Base-by-base conservation (phyloP, 106 monocot species). In the Ottelia alismoides region DNA sequence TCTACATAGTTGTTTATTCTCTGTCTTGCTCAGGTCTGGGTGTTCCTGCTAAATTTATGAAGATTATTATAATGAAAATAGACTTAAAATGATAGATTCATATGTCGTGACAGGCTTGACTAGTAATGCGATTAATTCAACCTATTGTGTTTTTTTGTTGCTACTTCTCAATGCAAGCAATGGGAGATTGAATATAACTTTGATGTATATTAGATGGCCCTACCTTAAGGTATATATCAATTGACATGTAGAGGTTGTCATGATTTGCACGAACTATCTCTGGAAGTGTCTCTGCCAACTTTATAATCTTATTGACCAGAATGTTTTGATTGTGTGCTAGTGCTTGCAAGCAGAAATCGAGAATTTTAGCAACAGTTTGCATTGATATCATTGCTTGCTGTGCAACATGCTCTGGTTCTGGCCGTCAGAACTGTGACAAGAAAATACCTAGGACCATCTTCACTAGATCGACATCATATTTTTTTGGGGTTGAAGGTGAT, bases 221-320 rank as follows among this genome's bases (percentile, higher is more conserved):
- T 71, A 92, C 94, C 78, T 88, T 78, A 69, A 94, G 77, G 49
- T 76, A 94, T 31, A 73, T 67, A 66, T 88, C 81, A 40, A 94
- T 76, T 0, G 88, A 84, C 53, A 32, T 28, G 57, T 94, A 94
- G 12, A 94, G 78, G 0, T 76, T 71, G 30, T 94, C 81, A 32
- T 88, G 88, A 20, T 81, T 65, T 27, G 78, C 63, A 16, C 88
- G 64, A 2, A 80, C 77, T 4, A 81, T 52, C 26, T 84, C 81
- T 5, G 88, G 94, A 55, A 84, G 64, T 19, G 84, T 52, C 54
- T 63, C 58, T 0, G 55, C 75, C 11, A 88, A 65, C 20, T 74
- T 69, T 10, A 76, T 25, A 55, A 94, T 74, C 64, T 72, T 81
- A 2, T 72, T 47, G 9, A 76, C 70, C 0, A 63, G 70, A 3